These are phyloP conservation scores for Leccinellum luteum DNA, from an alignment of 768 basidiomycete species.

Conservation along the genomic window DNA sequence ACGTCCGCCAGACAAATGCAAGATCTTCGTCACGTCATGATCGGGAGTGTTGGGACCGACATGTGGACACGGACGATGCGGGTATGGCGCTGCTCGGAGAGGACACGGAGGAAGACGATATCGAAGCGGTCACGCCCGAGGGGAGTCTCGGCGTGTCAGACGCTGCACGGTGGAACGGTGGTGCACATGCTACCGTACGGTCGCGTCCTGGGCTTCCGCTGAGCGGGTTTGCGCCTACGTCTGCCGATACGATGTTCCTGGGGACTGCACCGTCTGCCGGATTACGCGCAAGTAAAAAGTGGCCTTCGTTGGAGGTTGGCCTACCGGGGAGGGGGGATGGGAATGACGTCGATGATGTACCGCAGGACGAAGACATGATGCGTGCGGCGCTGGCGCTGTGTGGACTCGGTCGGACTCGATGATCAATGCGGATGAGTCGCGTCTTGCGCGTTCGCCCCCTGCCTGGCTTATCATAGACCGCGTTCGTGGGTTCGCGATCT, in stretches of 20 bases:
- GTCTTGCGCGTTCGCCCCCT: not conserved
- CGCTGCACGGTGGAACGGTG: conserved; percentile 37
- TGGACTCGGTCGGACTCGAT: conserved; percentile 40
- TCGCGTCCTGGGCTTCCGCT: not conserved
- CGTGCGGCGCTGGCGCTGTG: conserved; percentile 67
- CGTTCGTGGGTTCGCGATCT: not conserved
- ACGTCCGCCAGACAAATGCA: not conserved
- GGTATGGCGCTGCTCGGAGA: conserved; percentile 28
- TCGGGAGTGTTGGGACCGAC: conserved; percentile 11
- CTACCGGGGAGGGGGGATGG: not conserved
- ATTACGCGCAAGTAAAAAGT: not conserved
- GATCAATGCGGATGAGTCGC: conserved; percentile 14
- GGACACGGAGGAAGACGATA: conserved; percentile 62
- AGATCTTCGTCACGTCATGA: conserved; percentile 11
- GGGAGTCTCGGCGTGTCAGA: conserved; percentile 46
- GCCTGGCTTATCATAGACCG: not conserved
- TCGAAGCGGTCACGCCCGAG: conserved; percentile 64
- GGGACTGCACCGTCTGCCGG: not conserved
- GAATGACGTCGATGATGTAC: conserved; percentile 9
- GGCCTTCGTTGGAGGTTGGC: not conserved
- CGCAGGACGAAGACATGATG: conserved; percentile 65
- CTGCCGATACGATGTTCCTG: not conserved
- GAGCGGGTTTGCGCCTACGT: not conserved
- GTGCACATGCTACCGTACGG: not conserved
- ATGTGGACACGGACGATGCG: not conserved